A percentile compares a stretch with the other conserved stretches of the same genome.
These are phyloP conservation scores for Cercospora zeae-maydis DNA, from an alignment of 2,329 filamentous ascomycete species.

Conservation along the genomic window DNA sequence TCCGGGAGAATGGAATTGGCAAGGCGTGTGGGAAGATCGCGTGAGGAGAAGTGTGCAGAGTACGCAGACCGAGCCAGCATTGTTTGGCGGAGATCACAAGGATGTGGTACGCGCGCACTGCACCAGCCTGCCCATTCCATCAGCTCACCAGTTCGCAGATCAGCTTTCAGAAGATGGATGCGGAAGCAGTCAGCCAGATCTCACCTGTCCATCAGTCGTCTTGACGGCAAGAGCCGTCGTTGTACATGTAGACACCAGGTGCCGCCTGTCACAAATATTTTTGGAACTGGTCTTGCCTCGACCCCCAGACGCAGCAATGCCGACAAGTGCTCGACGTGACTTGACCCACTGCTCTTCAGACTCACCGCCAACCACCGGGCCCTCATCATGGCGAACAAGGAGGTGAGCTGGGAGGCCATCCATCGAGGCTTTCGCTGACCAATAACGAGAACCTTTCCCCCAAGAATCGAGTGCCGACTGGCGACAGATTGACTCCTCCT, in stretches of 20 bases:
- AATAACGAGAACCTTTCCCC: constrained; percentile 27
- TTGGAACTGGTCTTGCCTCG: background rate
- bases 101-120: constrained; percentile 63
- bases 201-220: constrained; percentile 13
- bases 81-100: constrained; percentile 68
- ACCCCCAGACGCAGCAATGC: background rate
- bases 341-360: background rate
- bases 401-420: constrained; percentile 20
- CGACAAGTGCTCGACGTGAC: background rate
- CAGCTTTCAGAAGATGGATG: constrained; percentile 32
- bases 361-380: background rate
- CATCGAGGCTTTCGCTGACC: constrained; percentile 1
- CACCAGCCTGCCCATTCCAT: background rate
- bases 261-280: background rate
- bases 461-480: constrained; percentile 7
- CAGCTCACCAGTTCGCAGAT: constrained; percentile 24
- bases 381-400: constrained; percentile 31
- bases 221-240: background rate
- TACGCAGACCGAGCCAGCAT: constrained; percentile 72
- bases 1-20: constrained; percentile 94
- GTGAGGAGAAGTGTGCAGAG: constrained; percentile 74
- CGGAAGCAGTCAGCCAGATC: constrained; percentile 23
- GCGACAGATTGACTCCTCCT: constrained; percentile 20
- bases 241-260: background rate
- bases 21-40: constrained; percentile 90